Conservation (phyloP, 805 yeast genomes). For the Sugiyamaella valdiviana region DNA sequence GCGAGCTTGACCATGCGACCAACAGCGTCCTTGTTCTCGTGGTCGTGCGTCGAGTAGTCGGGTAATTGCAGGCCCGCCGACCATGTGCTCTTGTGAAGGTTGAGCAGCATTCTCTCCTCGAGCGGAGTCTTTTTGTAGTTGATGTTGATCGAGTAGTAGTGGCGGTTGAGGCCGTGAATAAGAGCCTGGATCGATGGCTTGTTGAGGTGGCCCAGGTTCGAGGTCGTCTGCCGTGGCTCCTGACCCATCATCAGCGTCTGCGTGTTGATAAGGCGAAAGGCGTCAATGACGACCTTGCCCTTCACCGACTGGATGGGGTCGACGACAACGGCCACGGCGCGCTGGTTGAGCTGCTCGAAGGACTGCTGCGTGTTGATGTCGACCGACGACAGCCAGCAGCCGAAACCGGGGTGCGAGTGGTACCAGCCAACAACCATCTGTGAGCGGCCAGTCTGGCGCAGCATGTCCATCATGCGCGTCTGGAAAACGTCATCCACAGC, state of each 20-base stretch:
- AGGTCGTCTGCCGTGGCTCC: slow-evolving; percentile 96
- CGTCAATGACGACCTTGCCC: slow-evolving; percentile 98
- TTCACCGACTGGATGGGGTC: slow-evolving; percentile 98
- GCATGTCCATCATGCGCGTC: slow-evolving; percentile 99
- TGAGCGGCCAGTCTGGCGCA: slow-evolving; percentile 97
- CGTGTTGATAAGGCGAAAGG: slow-evolving; percentile 89
- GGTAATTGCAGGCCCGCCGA: slow-evolving; percentile 78
- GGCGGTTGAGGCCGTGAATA: slow-evolving; percentile 95
- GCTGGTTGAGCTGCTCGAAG: slow-evolving; percentile 87
- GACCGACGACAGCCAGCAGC: slow-evolving; percentile 98
- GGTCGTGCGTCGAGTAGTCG: slow-evolving; percentile 73
- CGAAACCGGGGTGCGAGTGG: slow-evolving; percentile 98
- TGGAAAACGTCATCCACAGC: slow-evolving; percentile 99
- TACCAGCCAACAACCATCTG: slow-evolving; percentile 99
- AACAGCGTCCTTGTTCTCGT: slow-evolving; percentile 64
- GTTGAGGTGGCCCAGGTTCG: slow-evolving; percentile 89
- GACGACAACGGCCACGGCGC: slow-evolving; percentile 97
- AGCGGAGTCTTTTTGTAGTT: slow-evolving; percentile 88
- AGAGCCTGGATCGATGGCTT: slow-evolving; percentile 96
- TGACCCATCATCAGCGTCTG: slow-evolving; percentile 88
- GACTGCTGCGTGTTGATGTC: slow-evolving; percentile 98
- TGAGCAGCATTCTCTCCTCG: slow-evolving; percentile 90
- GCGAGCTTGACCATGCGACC: slow-evolving; percentile 84
- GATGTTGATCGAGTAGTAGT: slow-evolving; percentile 90
- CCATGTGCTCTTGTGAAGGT: slow-evolving; percentile 94